Conservation (phyloP, 2,329 filamentous ascomycete genomes). For the Trichoderma arundinaceum region DNA sequence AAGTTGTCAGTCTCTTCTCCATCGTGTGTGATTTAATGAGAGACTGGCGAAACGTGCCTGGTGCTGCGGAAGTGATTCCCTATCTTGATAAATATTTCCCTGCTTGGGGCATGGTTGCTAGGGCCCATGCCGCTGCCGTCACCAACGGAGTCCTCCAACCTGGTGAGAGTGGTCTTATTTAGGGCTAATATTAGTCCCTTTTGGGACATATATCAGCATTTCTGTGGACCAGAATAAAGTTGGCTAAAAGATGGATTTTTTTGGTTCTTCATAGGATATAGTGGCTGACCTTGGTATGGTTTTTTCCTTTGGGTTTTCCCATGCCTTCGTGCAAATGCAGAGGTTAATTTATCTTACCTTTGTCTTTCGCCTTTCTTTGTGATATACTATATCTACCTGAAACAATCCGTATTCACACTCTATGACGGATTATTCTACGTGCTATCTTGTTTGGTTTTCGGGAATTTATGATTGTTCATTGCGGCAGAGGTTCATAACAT, state of each 20-base stretch:
- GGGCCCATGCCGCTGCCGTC: conserved; percentile 39
- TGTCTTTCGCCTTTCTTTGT: neutral
- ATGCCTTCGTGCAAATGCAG: conserved; percentile 16
- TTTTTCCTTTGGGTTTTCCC: neutral
- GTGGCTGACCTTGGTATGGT: conserved; percentile 12
- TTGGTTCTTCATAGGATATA: neutral
- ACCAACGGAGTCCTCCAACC: conserved; percentile 18
- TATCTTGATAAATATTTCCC: conserved; percentile 69
- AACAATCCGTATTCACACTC: neutral
- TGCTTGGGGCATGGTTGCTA: conserved; percentile 67
- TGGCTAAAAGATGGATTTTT: neutral
- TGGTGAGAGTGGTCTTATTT: conserved; percentile 20
- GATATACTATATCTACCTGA: neutral
- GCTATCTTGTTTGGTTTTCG: neutral
- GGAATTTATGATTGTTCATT: too few relatives aligned
- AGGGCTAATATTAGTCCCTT: too few relatives aligned
- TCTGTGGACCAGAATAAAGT: neutral
- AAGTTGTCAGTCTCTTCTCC: conserved; percentile 65
- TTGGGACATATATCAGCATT: neutral
- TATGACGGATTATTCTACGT: too few relatives aligned
- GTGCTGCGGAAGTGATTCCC: conserved; percentile 62
- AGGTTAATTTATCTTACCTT: neutral
- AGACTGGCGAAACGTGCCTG: conserved; percentile 66
- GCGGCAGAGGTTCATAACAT: too few relatives aligned
- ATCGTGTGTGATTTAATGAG: conserved; percentile 73